Evolutionary conservation across 768 basidiomycete species (phyloP), one percentile per base, ranked within the genome.

Genomic region (Tulasnella sp.): DNA sequence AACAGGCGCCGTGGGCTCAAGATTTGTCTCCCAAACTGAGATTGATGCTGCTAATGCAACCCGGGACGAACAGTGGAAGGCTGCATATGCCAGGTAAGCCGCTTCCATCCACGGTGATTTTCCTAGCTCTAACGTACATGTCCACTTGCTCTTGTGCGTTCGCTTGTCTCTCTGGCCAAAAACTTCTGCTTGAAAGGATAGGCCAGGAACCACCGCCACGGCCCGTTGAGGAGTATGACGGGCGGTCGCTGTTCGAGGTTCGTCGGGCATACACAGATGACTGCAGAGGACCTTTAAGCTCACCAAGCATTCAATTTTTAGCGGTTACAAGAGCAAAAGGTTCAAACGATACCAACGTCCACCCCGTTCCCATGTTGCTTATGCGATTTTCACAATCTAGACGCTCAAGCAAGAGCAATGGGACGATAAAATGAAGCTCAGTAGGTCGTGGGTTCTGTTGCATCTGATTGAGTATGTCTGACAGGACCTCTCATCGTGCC

Each of bases 321-420:
- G 94, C 94, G 95, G 94, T 88, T 96, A 79, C 94, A 94, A 82
- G 93, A 94, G 68, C 96, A 96, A 84, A 93, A 90, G 88, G 94
- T 94, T 84, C 84, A 87, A 84, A 78, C 42, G 78, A 34, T 4
- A 14, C 72, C 31, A 40, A 31, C 44, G 62, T 78, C 76, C 78
- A 46, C 74, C 74, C 27, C 42, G 31, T 21, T 18, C 10, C 39
- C 24, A 27, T 24, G n/a, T 48, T 73, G 62, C 83, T 77, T 62
- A 83, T 74, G 84, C 81, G 16, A 14, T 81, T 77, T 77, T 79
- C 52, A 52, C 52, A 21, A 81, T 81, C 24, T 82, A 94, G 93
- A 90, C 92, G 83, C 94, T 93, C 81, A 95, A 95, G 85, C 94
- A 96, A 86, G 94, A 96, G 85, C 93, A 96, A 90, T 96, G 94